These are phyloP conservation scores for Coccomyxa sp. DNA, from an alignment of 139 green algal species.

Conservation along the genomic window DNA sequence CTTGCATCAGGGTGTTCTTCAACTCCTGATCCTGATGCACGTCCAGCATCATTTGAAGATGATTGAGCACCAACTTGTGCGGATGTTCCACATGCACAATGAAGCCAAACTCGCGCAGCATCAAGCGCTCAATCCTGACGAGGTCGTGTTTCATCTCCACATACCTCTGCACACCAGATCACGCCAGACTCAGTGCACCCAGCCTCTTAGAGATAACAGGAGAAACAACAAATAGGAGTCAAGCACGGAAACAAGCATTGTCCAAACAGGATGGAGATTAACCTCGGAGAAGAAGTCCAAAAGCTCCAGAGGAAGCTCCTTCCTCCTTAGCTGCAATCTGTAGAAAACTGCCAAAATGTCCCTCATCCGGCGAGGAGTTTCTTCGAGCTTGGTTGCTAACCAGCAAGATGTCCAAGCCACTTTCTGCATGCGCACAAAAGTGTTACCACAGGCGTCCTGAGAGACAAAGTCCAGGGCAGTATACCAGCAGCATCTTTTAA, in stretches of 20 bases:
- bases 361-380: conserved; percentile 46
- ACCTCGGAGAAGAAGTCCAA: conserved; percentile 66
- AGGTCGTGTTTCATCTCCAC: conserved; percentile 56
- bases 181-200: not conserved
- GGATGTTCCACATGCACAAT: conserved; percentile 86
- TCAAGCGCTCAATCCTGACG: conserved; percentile 67
- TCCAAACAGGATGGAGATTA: not conserved
- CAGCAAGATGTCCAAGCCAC: conserved; percentile 68
- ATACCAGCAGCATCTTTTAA: not conserved
- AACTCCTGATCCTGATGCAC: conserved; percentile 34
- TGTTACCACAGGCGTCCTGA: not conserved
- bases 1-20: conserved; percentile 42
- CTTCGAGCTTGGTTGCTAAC: conserved; percentile 89
- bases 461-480: not conserved
- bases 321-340: conserved; percentile 49
- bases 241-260: not conserved
- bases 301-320: conserved; percentile 32
- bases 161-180: conserved; percentile 41
- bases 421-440: conserved; percentile 31
- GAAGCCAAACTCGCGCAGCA: conserved; percentile 83
- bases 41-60: conserved; percentile 30
- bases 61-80: conserved; percentile 87
- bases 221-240: not conserved
- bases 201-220: not conserved
- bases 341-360: conserved; percentile 80